Evolutionary conservation across 768 basidiomycete genomes (phyloP), one percentile per base, ranked within the genome.

Genomic region (Suillus lakei): DNA sequence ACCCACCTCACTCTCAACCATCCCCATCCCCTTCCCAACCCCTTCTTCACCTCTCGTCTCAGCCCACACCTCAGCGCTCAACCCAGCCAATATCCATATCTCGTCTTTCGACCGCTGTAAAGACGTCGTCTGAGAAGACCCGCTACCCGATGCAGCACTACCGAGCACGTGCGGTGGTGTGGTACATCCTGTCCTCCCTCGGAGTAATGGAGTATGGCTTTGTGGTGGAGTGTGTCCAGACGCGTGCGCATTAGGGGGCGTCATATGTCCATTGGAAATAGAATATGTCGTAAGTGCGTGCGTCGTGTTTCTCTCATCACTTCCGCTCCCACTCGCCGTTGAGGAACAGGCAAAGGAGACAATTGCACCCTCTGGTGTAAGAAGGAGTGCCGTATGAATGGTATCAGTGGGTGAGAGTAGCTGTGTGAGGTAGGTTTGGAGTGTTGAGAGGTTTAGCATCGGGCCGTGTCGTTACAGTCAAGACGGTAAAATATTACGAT

Each of bases 1-100:
- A 74, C 81, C 70, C 69, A 92, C 92, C 85, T 93, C 91, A 74
- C 89, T 88, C 66, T 93, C 91, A 4, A 88, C 89, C 87, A 90
- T 90, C 21, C 90, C 91, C 23, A 71, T 71, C 5, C 50, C 67
- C 10, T 34, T 44, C 23, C 28, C 50, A 23, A 32, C 60, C 53
- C 39, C 48, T 36, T 76, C 64, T 12, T 88, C 82, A 28, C 85
- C 87, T 66, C 81, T 83, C 32, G 88, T 91, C 76, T 93, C 92
- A 60, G 86, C 86, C 92, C 92, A 94, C 39, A 92, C 82, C 74
- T 93, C 91, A 12, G 86, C 86, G 48, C 87, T 86, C 36, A 94
- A 77, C 18, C 92, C 92, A 9, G 89, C 90, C 32, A 90, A 79
- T 50, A 93, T 85, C 61, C 90, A 85, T 54, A 93, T 83, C 61